Percentiles rank a stretch among this genome's conserved stretches.
phyloP scores from a whole-genome alignment of 495 filamentous ascomycete genomes.

The Usnea hakonensis region DNA sequence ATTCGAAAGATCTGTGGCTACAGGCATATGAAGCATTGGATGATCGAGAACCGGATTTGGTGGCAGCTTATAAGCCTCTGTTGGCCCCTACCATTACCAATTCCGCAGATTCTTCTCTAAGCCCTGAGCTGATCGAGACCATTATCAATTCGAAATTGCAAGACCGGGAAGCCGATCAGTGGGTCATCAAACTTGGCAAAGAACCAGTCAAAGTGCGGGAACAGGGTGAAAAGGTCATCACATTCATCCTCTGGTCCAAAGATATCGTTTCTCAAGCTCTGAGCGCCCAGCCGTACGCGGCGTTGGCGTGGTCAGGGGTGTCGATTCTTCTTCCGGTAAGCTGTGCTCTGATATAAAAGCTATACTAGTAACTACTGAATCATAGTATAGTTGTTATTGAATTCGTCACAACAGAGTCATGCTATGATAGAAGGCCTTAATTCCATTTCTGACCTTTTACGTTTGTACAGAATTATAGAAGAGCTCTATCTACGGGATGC shows the following conservation, averaged over 20 bases:
- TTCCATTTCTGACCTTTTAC: slow-evolving; percentile 23
- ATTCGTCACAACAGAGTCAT: slow-evolving; percentile 8
- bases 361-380: slow-evolving; percentile 1
- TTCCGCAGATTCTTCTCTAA: slow-evolving; percentile 1
- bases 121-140: slow-evolving; percentile 5
- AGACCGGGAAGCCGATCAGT: background rate
- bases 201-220: slow-evolving; percentile 22
- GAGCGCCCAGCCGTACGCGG: slow-evolving; percentile 29
- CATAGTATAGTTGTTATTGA: slow-evolving; percentile 5
- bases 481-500: slow-evolving; percentile 7
- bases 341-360: background rate
- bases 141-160: slow-evolving; percentile 18
- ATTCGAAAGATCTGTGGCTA: slow-evolving; percentile 19
- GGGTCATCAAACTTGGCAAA: slow-evolving; percentile 14
- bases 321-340: slow-evolving; percentile 28
- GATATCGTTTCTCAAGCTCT: slow-evolving; percentile 25
- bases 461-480: slow-evolving; percentile 20
- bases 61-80: slow-evolving; percentile 16
- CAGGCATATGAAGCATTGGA: slow-evolving; percentile 20
- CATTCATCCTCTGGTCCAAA: slow-evolving; percentile 30
- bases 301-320: slow-evolving; percentile 30
- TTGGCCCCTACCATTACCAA: slow-evolving; percentile 2
- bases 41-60: slow-evolving; percentile 19
- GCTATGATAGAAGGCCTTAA: slow-evolving; percentile 7
- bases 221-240: slow-evolving; percentile 28